These are phyloP conservation scores for Xylaria palmicola DNA, from an alignment of 495 filamentous ascomycete genomes.

Conservation along the genomic window DNA sequence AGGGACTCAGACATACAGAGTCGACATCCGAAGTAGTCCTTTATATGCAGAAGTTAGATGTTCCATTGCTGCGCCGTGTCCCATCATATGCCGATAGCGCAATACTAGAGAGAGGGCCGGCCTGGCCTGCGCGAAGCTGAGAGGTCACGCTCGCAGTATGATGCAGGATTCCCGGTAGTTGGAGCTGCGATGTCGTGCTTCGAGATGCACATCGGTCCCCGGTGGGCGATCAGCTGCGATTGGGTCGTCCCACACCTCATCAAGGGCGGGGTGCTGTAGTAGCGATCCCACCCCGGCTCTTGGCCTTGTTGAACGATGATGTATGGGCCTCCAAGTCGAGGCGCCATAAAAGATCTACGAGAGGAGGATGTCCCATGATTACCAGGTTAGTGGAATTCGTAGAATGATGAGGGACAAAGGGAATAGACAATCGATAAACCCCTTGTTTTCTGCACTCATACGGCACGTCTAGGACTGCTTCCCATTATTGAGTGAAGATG, in stretches of 20 bases:
- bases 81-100: neutral
- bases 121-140: neutral
- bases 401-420: no score
- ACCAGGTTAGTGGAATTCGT: neutral
- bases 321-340: neutral
- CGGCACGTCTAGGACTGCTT: no score
- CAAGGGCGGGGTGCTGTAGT: constrained; percentile 4
- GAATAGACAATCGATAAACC: no score
- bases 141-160: neutral
- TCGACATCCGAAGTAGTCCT: neutral
- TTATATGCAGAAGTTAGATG: constrained; percentile 1
- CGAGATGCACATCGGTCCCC: neutral
- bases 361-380: neutral
- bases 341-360: neutral
- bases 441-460: no score
- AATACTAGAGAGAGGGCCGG: neutral
- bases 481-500: no score
- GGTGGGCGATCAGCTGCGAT: neutral
- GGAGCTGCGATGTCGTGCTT: constrained; percentile 5
- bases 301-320: neutral
- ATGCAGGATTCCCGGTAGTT: neutral
- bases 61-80: constrained; percentile 4
- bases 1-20: constrained; percentile 1
- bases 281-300: neutral
- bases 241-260: neutral